Evolutionary conservation across 1,284 basidiomycete genomes (phyloP).

Genomic region (Marasmius sp.): DNA sequence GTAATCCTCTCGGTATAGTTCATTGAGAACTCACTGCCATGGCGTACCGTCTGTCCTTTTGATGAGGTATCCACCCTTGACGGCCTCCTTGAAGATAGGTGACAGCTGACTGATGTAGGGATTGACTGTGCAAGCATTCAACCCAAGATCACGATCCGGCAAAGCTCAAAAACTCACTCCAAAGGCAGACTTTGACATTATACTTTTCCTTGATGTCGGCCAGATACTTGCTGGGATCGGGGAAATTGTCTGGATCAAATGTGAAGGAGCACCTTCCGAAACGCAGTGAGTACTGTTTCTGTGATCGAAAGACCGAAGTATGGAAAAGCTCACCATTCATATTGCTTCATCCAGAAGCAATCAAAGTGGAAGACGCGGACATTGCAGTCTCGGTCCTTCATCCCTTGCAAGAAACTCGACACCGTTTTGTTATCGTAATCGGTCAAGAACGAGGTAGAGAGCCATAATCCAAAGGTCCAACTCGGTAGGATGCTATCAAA

Average conservation of each 20-base stretch:
- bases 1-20: not conserved
- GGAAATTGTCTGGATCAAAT: conserved; percentile 76
- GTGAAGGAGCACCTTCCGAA: conserved; percentile 68
- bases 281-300: not conserved
- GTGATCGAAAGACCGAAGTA: not conserved
- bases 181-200: conserved; percentile 71
- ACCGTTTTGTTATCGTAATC: conserved; percentile 69
- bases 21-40: conserved; percentile 58
- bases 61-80: conserved; percentile 67
- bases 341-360: conserved; percentile 82
- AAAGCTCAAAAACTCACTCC: conserved; percentile 48
- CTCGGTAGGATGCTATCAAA: conserved; percentile 54
- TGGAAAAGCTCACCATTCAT: conserved; percentile 53
- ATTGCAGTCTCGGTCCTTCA: conserved; percentile 64
- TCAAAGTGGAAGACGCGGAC: conserved; percentile 81
- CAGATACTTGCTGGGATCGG: conserved; percentile 68
- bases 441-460: conserved; percentile 77
- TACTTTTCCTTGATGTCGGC: conserved; percentile 67
- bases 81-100: conserved; percentile 69
- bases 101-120: conserved; percentile 71
- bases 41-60: conserved; percentile 67
- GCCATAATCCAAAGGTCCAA: conserved; percentile 78
- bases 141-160: not conserved
- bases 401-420: conserved; percentile 66
- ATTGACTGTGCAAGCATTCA: conserved; percentile 44